Evolutionary conservation across 805 yeast genomes (phyloP).

Genomic region (Starmera quercuum): DNA sequence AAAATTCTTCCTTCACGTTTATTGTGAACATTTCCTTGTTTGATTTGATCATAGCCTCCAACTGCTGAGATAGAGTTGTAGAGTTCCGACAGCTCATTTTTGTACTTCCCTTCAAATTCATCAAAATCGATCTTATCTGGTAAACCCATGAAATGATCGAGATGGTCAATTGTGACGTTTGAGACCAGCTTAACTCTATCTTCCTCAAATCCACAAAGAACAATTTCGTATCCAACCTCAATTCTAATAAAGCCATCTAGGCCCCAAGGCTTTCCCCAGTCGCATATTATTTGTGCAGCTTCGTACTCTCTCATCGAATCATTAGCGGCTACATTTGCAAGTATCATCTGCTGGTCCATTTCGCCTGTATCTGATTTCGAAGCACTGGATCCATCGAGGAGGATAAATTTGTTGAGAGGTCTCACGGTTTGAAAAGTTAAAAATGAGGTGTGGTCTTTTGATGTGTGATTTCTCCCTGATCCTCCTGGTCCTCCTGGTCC

Average conservation of each 20-base stretch:
- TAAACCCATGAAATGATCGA: constrained; percentile 24
- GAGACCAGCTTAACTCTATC: constrained; percentile 40
- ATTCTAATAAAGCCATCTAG: constrained; percentile 52
- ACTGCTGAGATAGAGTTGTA: constrained; percentile 20
- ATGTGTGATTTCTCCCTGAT: constrained; percentile 2
- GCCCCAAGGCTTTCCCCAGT: constrained; percentile 42
- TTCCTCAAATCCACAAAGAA: constrained; percentile 47
- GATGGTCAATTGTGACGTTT: constrained; percentile 31
- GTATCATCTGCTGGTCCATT: constrained; percentile 49
- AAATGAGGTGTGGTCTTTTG: constrained; percentile 17
- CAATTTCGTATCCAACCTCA: constrained; percentile 56
- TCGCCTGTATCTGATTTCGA: constrained; percentile 49
- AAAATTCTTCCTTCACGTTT: constrained; percentile 40
- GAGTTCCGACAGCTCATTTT: constrained; percentile 14
- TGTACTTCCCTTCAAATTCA: constrained; percentile 11
- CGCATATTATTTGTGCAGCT: constrained; percentile 44
- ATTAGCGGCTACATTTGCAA: constrained; percentile 27
- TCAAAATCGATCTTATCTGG: constrained; percentile 10
- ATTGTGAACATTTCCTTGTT: constrained; percentile 39
- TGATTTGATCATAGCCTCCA: constrained; percentile 35
- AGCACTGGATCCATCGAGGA: constrained; percentile 66
- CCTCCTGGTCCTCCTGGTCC: constrained; percentile 4
- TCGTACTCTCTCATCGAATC: constrained; percentile 30
- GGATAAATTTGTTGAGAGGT: constrained; percentile 42
- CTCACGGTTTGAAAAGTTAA: constrained; percentile 39